Evolutionary conservation across 768 basidiomycete species (phyloP).

Genomic region (button mushroom (Agaricus bisporus)): DNA sequence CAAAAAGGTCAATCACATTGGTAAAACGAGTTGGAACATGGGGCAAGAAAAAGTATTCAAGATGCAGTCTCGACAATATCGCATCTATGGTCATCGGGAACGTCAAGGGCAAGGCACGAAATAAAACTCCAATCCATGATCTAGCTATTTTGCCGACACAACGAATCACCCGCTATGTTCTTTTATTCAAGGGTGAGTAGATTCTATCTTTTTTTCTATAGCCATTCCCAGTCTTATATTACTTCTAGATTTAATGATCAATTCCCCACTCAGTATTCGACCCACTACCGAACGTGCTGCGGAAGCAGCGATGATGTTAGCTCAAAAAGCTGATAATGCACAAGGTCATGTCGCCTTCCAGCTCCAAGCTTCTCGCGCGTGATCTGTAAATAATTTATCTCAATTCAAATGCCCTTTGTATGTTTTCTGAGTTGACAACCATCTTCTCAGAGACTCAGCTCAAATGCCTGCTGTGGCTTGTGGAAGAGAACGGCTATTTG

Average conservation of each 20-base stretch:
- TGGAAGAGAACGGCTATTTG: neutral
- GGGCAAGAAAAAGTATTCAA: constrained; percentile 13
- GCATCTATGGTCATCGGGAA: neutral
- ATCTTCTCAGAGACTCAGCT: no score
- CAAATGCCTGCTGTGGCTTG: no score
- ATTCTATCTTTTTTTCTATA: neutral
- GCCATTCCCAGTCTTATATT: neutral
- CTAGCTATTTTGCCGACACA: constrained; percentile 61
- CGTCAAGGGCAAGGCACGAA: constrained; percentile 3
- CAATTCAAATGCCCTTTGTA: no score
- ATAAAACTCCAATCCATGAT: constrained; percentile 37
- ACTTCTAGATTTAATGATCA: constrained; percentile 40
- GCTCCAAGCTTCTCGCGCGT: neutral
- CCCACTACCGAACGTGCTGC: constrained; percentile 20
- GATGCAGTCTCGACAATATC: constrained; percentile 2
- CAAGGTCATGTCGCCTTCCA: constrained; percentile 19
- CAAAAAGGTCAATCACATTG: neutral
- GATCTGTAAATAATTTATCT: no score
- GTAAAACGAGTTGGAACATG: constrained; percentile 15
- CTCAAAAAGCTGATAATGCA: constrained; percentile 18
- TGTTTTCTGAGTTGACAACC: no score
- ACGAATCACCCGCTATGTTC: constrained; percentile 55
- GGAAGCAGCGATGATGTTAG: constrained; percentile 21
- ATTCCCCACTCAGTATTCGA: constrained; percentile 36
- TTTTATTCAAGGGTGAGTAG: constrained; percentile 52